Evolutionary conservation across 768 basidiomycete species (phyloP).

Genomic region (Kwoniella bestiolae): DNA sequence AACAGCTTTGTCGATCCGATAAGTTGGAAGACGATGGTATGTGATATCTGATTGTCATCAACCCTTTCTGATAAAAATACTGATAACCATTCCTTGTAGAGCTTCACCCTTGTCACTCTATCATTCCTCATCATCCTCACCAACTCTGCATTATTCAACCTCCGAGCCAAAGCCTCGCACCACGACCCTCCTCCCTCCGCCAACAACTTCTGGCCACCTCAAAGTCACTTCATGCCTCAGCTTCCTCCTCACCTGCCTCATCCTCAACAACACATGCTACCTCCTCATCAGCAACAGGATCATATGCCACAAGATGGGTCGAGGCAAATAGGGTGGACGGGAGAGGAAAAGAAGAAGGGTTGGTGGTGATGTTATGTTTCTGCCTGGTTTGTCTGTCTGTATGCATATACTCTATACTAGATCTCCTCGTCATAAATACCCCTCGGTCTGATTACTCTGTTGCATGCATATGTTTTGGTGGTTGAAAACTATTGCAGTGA

Average conservation of each 20-base stretch:
- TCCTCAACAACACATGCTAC: constrained; percentile 18
- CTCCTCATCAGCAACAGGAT: neutral
- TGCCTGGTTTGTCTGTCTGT: constrained; percentile 20
- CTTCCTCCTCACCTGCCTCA: constrained; percentile 26
- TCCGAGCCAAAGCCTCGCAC: constrained; percentile 34
- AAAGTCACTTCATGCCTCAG: constrained; percentile 26
- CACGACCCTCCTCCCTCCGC: constrained; percentile 5
- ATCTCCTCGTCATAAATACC: neutral
- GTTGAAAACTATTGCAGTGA: too few relatives aligned
- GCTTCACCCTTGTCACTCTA: constrained; percentile 56
- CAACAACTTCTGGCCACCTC: constrained; percentile 20
- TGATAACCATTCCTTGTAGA: constrained; percentile 39
- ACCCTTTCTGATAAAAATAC: neutral
- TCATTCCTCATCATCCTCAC: constrained; percentile 54
- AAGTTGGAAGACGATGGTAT: constrained; percentile 93
- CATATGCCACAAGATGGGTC: neutral
- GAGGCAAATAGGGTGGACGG: constrained; percentile 35
- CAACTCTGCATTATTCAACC: constrained; percentile 55
- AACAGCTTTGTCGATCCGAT: constrained; percentile 97
- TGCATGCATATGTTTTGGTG: neutral
- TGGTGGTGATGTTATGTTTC: constrained; percentile 32
- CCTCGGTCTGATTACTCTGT: neutral
- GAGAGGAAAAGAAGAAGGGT: constrained; percentile 30
- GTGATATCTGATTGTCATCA: constrained; percentile 49
- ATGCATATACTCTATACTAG: constrained; percentile 19